Evolutionary conservation across 192 early-diverging fungal genomes (phyloP).

Genomic region (Lobosporangium transversale): DNA sequence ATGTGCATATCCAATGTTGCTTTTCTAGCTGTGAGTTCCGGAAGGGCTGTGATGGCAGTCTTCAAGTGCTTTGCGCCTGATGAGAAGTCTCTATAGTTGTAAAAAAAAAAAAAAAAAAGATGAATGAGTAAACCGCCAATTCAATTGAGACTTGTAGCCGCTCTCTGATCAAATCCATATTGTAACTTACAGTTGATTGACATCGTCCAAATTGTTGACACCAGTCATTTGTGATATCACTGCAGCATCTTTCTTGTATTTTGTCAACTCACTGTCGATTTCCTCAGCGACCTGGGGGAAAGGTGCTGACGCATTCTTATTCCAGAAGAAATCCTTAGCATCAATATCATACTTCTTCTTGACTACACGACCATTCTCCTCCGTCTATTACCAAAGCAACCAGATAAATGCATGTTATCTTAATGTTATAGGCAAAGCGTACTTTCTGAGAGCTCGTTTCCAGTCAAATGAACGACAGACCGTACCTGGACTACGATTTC

Average conservation of each 20-base stretch:
- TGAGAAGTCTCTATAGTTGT: conserved; percentile 69
- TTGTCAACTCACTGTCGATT: conserved; percentile 91
- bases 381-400: conserved; percentile 41
- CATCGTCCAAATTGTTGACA: conserved; percentile 81
- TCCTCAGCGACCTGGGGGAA: conserved; percentile 98
- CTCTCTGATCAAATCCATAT: no score
- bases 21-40: conserved; percentile 95
- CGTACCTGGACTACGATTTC: conserved; percentile 75
- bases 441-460: no score
- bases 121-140: neutral
- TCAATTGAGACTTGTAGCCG: no score
- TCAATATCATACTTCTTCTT: conserved; percentile 91
- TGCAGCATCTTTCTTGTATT: conserved; percentile 95
- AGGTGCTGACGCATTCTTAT: conserved; percentile 87
- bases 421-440: no score
- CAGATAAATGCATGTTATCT: neutral
- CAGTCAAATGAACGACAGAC: neutral
- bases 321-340: conserved; percentile 93
- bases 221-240: conserved; percentile 90
- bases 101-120: neutral
- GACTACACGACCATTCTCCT: conserved; percentile 69
- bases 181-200: conserved; percentile 76
- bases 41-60: conserved; percentile 90
- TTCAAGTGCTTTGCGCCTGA: conserved; percentile 89
- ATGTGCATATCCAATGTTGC: conserved; percentile 97